phyloP scores from a whole-genome alignment of 441 rosid species.

The Capsella rubella region DNA sequence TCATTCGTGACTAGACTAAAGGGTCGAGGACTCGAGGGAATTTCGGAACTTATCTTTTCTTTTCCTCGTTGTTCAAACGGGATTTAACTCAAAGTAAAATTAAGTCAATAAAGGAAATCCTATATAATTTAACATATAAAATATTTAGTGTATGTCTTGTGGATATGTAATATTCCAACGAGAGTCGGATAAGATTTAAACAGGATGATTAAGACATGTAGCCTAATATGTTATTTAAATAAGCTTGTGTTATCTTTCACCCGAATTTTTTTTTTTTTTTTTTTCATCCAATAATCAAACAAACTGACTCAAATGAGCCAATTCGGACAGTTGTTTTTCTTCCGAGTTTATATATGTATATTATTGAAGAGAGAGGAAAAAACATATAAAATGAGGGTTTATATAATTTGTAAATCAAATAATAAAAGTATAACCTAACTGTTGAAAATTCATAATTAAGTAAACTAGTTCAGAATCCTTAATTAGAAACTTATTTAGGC shows the following conservation, averaged over 20 bases:
- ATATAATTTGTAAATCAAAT: no score
- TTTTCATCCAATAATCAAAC: no score
- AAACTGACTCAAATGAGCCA: no score
- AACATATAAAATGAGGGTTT: no score
- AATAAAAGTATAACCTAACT: no score
- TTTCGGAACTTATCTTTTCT: not conserved
- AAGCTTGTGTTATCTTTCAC: no score
- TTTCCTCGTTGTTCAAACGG: not conserved
- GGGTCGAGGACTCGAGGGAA: not conserved
- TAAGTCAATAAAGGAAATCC: not conserved
- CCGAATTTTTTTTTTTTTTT: no score
- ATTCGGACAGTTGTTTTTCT: no score
- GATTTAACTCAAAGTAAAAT: not conserved
- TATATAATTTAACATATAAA: not conserved
- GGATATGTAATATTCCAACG: not conserved
- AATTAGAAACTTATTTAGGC: not conserved
- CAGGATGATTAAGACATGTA: not conserved
- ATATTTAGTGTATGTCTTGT: not conserved
- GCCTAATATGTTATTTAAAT: no score
- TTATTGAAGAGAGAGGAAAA: no score
- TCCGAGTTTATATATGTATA: no score
- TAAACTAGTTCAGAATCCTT: not conserved
- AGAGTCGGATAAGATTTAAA: not conserved
- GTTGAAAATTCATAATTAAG: not conserved
- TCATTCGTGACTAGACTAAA: slow-evolving; percentile 3